Evolutionary conservation across 176 grass and related monocot species (phyloP), one percentile per base, ranked within the genome.

Genomic region (Elymus sibiricus): DNA sequence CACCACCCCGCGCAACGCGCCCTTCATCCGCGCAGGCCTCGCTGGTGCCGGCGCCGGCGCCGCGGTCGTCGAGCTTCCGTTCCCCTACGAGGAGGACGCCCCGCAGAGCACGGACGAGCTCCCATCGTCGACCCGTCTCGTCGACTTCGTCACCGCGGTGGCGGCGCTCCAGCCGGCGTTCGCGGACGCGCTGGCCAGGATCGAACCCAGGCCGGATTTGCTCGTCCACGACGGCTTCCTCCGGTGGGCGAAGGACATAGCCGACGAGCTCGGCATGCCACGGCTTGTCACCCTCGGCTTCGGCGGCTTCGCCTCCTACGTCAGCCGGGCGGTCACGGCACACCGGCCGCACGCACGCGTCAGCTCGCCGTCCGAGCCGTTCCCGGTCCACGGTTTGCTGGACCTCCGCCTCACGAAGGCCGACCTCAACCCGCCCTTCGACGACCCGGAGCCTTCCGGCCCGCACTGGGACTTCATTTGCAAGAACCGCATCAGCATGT

Each of bases 181-280:
- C 84, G 42, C 47, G 15, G 63, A 61, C 8, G 86, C 89, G 22
- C 76, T 94, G 4, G 19, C 72, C 2, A 0, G 17, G 11, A 51
- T 91, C 7, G 82, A 74, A 4, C 88, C 76, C 1, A 44, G 49
- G 27, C 79, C 84, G 16, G 79, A 85, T 70, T 22, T 94, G 44
- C 92, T 94, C 55, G 80, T 89, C 44, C 59, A 79, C 29, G 92
- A 94, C 68, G 81, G 64, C 1, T 92, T 94, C 70, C 42, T 92
- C 60, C 2, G 22, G 59, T 94, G 92, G 92, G 51, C 89, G 26
- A 38, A 49, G 40, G 37, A 38, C 24, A 70, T 74, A 35, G 89
- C 89, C 37, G 64, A 58, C 31, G 79, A 67, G 51, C 89, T 91
- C 61, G 60, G 24, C 38, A 78, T 92, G 43, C 87, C 90, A 0